phyloP scores from a whole-genome alignment of 1,139 yeast genomes.

The Geotrichum aggregatum region DNA sequence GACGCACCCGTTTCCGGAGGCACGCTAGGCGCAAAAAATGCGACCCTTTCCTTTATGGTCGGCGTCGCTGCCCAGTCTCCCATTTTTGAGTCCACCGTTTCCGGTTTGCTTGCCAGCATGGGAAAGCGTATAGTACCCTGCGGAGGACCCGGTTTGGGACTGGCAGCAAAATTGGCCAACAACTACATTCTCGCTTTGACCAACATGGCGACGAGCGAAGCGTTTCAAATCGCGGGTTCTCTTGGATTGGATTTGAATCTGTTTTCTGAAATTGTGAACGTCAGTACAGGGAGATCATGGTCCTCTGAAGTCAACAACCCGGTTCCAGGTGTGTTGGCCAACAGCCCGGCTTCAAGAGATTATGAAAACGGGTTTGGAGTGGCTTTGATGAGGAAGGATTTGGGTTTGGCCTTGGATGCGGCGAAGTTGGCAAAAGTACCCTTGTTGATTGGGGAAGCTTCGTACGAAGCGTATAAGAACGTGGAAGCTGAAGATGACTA shows the following conservation, averaged over 20 bases:
- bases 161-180: slow-evolving; percentile 58
- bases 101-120: slow-evolving; percentile 45
- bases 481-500: slow-evolving; percentile 32
- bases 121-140: slow-evolving; percentile 54
- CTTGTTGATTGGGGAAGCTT: slow-evolving; percentile 33
- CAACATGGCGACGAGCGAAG: slow-evolving; percentile 58
- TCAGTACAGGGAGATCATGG: slow-evolving; percentile 61
- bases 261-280: slow-evolving; percentile 52
- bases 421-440: slow-evolving; percentile 37
- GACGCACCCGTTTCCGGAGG: slow-evolving; percentile 66
- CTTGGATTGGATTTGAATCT: slow-evolving; percentile 50
- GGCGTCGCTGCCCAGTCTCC: slow-evolving; percentile 32
- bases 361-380: slow-evolving; percentile 56
- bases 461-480: slow-evolving; percentile 32
- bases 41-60: slow-evolving; percentile 56
- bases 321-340: slow-evolving; percentile 50
- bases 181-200: slow-evolving; percentile 56
- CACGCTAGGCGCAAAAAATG: slow-evolving; percentile 56
- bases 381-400: slow-evolving; percentile 53
- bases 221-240: slow-evolving; percentile 55
- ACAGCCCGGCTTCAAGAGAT: slow-evolving; percentile 47
- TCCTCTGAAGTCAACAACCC: slow-evolving; percentile 60
- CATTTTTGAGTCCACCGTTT: slow-evolving; percentile 36
- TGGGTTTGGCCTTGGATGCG: slow-evolving; percentile 51
- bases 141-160: slow-evolving; percentile 55